Conservation (phyloP, 345 rosid genomes). For the Acer yangbiense region DNA sequence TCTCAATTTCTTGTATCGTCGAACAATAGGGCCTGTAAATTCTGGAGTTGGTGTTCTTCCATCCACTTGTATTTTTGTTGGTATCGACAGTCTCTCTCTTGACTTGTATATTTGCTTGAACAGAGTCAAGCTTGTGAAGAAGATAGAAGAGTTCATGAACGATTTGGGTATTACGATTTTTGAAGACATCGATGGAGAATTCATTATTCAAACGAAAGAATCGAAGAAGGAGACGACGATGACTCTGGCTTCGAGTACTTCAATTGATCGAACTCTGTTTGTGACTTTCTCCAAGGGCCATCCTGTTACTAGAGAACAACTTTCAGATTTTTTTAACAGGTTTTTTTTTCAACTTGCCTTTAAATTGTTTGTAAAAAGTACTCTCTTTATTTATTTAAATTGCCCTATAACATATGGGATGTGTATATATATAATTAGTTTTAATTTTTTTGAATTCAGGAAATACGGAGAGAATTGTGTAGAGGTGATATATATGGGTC, state of each 20-base stretch:
- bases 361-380: no score
- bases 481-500: slow-evolving; percentile 18
- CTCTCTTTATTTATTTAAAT: no score
- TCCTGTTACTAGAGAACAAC: no score
- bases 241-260: background rate
- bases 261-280: no score
- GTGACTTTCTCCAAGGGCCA: no score
- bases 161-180: slow-evolving; percentile 15
- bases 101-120: background rate
- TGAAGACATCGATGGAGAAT: background rate
- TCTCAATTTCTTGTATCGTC: background rate
- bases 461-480: slow-evolving; percentile 17
- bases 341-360: no score
- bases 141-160: slow-evolving; percentile 6
- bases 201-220: no score
- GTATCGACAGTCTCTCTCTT: background rate
- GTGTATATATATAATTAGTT: no score
- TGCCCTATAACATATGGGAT: no score
- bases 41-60: background rate
- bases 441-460: slow-evolving; percentile 7
- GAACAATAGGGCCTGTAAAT: background rate
- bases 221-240: no score
- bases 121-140: background rate
- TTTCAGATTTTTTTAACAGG: no score
- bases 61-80: slow-evolving; percentile 11